Evolutionary conservation across 495 filamentous ascomycete species (phyloP).

Genomic region (Aspergillus baeticus): DNA sequence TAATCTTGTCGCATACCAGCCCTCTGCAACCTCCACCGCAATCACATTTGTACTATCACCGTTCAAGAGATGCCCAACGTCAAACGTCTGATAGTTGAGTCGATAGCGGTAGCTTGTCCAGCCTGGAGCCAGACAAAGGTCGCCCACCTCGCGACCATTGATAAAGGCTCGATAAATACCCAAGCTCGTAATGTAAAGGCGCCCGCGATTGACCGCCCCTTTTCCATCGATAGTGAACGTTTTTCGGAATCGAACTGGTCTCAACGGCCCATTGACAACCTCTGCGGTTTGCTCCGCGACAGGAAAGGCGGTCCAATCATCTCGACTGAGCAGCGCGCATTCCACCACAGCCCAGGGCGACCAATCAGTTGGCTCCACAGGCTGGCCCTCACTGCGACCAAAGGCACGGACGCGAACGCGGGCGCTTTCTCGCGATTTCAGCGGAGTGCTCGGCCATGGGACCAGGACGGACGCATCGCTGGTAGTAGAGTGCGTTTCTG

Average conservation of each 20-base stretch:
- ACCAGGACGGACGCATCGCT: constrained; percentile 41
- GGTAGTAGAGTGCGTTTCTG: constrained; percentile 15
- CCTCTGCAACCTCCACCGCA: constrained; percentile 51
- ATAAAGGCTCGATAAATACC: constrained; percentile 51
- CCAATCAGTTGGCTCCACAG: constrained; percentile 33
- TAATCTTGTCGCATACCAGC: constrained; percentile 53
- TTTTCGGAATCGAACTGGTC: constrained; percentile 30
- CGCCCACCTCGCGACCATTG: constrained; percentile 49
- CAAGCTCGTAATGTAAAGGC: constrained; percentile 51
- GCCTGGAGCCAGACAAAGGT: constrained; percentile 45
- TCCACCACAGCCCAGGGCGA: constrained; percentile 36
- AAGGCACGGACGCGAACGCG: constrained; percentile 38
- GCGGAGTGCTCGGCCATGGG: constrained; percentile 47
- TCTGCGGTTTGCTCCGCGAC: constrained; percentile 22
- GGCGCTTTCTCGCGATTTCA: constrained; percentile 40
- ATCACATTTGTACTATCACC: constrained; percentile 39
- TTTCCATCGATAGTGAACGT: constrained; percentile 17
- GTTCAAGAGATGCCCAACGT: constrained; percentile 40
- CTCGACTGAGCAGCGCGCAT: constrained; percentile 30
- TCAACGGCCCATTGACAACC: constrained; percentile 14
- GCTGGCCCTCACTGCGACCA: constrained; percentile 12
- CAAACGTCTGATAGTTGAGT: constrained; percentile 50
- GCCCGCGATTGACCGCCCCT: constrained; percentile 20
- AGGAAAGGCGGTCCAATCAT: constrained; percentile 39
- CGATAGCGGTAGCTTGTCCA: constrained; percentile 55